These are phyloP conservation scores for Sporothrix inflata DNA, from an alignment of 2,329 filamentous ascomycete species.

Conservation along the genomic window DNA sequence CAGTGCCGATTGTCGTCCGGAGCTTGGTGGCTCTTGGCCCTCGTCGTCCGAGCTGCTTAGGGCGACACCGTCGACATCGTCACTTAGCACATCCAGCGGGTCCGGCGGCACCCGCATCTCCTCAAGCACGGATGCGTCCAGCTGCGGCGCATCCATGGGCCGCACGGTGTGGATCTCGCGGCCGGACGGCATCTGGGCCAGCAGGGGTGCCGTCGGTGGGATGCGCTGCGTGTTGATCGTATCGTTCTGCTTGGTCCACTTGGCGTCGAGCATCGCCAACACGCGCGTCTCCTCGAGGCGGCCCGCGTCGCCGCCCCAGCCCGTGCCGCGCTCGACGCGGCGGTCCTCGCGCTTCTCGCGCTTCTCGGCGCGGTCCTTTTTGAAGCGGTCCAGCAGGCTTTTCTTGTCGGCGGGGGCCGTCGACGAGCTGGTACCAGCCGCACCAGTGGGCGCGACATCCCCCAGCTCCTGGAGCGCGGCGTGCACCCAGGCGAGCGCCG, in stretches of 20 bases:
- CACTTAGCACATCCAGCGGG: constrained; percentile 47
- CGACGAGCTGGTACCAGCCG: constrained; percentile 37
- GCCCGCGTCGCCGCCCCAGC: constrained; percentile 83
- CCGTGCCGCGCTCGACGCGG: constrained; percentile 71
- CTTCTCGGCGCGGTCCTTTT: constrained; percentile 75
- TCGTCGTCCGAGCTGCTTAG: constrained; percentile 51
- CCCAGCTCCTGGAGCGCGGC: constrained; percentile 78
- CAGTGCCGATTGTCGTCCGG: background rate
- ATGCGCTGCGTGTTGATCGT: constrained; percentile 84
- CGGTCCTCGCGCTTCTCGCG: constrained; percentile 72
- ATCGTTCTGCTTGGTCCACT: constrained; percentile 93
- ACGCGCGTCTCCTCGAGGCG: constrained; percentile 82
- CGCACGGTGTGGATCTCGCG: constrained; percentile 79
- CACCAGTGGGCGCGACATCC: constrained; percentile 33
- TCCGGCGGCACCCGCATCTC: constrained; percentile 61
- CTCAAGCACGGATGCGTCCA: constrained; percentile 69
- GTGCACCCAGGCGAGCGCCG: constrained; percentile 82
- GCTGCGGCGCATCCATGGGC: constrained; percentile 64
- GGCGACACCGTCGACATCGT: constrained; percentile 40
- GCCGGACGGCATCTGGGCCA: constrained; percentile 82
- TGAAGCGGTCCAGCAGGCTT: constrained; percentile 64
- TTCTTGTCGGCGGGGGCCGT: constrained; percentile 40
- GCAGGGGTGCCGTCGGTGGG: constrained; percentile 69
- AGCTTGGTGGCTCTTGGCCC: background rate
- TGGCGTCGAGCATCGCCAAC: constrained; percentile 81